These are phyloP conservation scores for Ascomycota sp. DNA, from an alignment of 2,329 filamentous ascomycete genomes.

Conservation along the genomic window DNA sequence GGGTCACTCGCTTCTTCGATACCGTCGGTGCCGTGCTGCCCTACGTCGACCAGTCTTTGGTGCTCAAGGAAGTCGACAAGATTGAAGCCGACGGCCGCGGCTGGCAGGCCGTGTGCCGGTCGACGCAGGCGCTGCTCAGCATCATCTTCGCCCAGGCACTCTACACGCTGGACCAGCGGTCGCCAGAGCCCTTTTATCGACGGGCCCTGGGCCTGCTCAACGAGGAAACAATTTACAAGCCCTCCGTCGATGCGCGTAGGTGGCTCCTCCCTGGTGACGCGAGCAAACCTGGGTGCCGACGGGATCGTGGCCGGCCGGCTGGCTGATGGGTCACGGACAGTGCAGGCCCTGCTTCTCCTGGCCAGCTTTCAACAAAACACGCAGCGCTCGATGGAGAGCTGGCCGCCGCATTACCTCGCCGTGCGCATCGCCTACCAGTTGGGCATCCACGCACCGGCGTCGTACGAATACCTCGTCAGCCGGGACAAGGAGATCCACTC, in stretches of 20 bases:
- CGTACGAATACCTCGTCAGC: conserved; percentile 6
- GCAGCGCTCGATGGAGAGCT: conserved; percentile 12
- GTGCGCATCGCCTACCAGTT: conserved; percentile 13
- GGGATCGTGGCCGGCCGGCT: too few relatives aligned
- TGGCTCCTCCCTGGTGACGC: too few relatives aligned
- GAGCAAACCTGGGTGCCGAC: too few relatives aligned
- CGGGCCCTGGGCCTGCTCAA: conserved; percentile 7
- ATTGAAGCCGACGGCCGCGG: conserved; percentile 1
- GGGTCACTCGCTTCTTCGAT: conserved; percentile 8
- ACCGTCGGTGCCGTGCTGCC: conserved; percentile 9
- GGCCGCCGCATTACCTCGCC: conserved; percentile 10
- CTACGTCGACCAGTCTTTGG: conserved; percentile 6
- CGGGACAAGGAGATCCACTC: conserved; percentile 9
- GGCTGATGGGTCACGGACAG: neutral
- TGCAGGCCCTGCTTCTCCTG: conserved; percentile 12
- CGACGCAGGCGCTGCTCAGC: conserved; percentile 7
- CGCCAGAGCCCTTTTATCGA: conserved; percentile 9
- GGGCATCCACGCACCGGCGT: conserved; percentile 11
- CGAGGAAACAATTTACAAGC: conserved; percentile 6
- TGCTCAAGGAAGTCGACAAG: conserved; percentile 5
- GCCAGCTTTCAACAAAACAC: conserved; percentile 13
- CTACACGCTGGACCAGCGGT: conserved; percentile 4
- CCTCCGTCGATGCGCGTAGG: conserved; percentile 5
- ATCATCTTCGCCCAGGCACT: conserved; percentile 10
- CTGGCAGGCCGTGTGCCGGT: conserved; percentile 2